These are phyloP conservation scores for Bruguiera sexangula DNA, from an alignment of 345 rosid species.

Conservation along the genomic window DNA sequence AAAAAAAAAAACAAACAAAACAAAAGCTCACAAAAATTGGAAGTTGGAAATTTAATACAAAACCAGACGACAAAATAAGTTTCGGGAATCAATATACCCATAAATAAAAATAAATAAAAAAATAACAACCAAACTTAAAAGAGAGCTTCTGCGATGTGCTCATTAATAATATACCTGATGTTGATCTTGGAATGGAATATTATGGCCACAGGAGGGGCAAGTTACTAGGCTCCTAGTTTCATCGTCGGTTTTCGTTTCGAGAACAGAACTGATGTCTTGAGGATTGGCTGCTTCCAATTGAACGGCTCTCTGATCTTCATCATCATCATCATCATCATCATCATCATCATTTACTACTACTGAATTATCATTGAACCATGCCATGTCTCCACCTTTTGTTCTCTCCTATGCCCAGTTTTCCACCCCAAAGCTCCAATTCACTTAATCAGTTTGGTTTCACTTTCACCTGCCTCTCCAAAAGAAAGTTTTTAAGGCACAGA, in stretches of 20 bases:
- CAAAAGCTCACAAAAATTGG: neutral
- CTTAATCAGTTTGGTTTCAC: conserved; percentile 7
- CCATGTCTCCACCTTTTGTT: conserved; percentile 38
- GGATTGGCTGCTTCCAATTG: conserved; percentile 21
- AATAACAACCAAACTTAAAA: neutral
- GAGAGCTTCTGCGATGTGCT: neutral
- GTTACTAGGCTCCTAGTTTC: conserved; percentile 7
- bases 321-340: conserved; percentile 13
- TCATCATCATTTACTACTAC: conserved; percentile 34
- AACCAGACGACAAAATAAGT: neutral
- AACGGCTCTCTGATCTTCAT: conserved; percentile 10
- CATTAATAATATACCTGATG: conserved; percentile 47
- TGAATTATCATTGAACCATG: conserved; percentile 56
- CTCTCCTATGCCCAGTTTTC: conserved; percentile 26
- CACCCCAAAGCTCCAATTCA: too few species aligned
- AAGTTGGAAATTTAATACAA: neutral
- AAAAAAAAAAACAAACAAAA: neutral
- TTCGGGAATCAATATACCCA: neutral
- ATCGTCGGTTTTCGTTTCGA: conserved; percentile 10
- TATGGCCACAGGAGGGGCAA: conserved; percentile 85
- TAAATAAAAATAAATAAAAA: neutral
- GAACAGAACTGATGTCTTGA: neutral
- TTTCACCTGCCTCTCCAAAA: neutral
- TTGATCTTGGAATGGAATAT: conserved; percentile 30
- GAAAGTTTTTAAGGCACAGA: neutral